Conservation (phyloP, 441 rosid species). For the Erysimum cheiri region DNA sequence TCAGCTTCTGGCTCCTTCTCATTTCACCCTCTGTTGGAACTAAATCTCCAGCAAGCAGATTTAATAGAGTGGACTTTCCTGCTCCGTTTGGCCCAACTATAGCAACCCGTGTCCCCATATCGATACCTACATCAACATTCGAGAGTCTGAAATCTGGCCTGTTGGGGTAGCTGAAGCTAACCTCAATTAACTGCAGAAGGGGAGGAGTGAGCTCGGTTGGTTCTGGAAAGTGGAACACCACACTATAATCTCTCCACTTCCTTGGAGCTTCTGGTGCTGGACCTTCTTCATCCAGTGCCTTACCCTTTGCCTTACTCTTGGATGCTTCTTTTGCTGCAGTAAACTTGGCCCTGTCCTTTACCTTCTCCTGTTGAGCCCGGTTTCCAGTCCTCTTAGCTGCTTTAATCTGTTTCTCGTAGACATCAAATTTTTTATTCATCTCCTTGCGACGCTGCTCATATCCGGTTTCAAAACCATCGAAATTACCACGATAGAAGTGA, state of each 20-base stretch:
- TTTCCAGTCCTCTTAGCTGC: conserved; percentile 86
- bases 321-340: conserved; percentile 66
- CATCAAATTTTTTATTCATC: conserved; percentile 70
- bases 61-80: conserved; percentile 90
- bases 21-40: conserved; percentile 82
- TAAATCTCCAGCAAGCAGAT: conserved; percentile 92
- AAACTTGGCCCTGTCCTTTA: conserved; percentile 61
- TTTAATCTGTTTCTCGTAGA: conserved; percentile 71
- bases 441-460: conserved; percentile 79
- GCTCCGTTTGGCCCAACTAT: conserved; percentile 97
- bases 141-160: conserved; percentile 79
- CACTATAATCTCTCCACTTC: conserved; percentile 89
- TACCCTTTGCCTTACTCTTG: conserved; percentile 72
- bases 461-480: conserved; percentile 79
- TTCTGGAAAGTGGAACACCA: conserved; percentile 94
- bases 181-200: conserved; percentile 83
- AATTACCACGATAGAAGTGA: conserved; percentile 83
- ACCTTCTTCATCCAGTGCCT: conserved; percentile 70
- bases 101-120: conserved; percentile 95
- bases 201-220: conserved; percentile 96
- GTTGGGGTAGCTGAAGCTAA: conserved; percentile 84
- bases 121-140: conserved; percentile 87
- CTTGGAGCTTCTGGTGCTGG: conserved; percentile 68
- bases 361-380: conserved; percentile 75
- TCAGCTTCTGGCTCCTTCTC: conserved; percentile 83